These are phyloP conservation scores for Penicillium sp. DNA, from an alignment of 2,329 filamentous ascomycete genomes.

Conservation along the genomic window DNA sequence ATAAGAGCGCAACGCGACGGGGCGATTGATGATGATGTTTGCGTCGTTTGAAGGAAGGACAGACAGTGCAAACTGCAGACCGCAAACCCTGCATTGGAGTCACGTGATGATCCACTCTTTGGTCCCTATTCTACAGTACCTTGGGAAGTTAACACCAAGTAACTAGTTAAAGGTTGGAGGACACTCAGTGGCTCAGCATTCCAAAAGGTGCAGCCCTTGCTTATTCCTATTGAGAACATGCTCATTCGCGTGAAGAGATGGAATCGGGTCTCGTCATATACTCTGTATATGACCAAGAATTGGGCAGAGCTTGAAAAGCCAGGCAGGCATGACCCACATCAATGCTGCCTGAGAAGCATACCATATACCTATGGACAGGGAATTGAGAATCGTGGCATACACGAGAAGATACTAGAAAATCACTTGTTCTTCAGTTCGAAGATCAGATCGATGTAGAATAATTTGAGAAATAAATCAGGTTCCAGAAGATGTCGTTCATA, in stretches of 20 bases:
- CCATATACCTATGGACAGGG: background rate
- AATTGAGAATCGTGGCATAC: background rate
- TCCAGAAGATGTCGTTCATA: background rate
- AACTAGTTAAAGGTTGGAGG: too few relatives aligned
- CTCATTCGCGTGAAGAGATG: too few relatives aligned
- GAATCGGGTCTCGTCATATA: too few relatives aligned
- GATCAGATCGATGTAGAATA: background rate
- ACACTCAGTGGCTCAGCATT: too few relatives aligned
- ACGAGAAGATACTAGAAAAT: background rate
- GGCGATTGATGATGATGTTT: constrained; percentile 35
- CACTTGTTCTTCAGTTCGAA: background rate
- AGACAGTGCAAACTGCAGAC: constrained; percentile 42
- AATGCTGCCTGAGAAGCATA: too few relatives aligned
- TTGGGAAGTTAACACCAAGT: too few relatives aligned
- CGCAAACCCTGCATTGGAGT: constrained; percentile 28
- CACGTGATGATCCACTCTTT: constrained; percentile 12
- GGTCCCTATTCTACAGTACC: background rate
- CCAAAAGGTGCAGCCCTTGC: too few relatives aligned
- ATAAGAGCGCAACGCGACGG: constrained; percentile 28
- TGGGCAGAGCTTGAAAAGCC: too few relatives aligned
- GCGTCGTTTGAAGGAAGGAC: constrained; percentile 41
- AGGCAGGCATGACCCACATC: too few relatives aligned
- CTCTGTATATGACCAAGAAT: too few relatives aligned
- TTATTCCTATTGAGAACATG: too few relatives aligned
- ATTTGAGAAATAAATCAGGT: background rate